Evolutionary conservation across 352 stramenopile species (phyloP).

Genomic region (Pythium sp.): DNA sequence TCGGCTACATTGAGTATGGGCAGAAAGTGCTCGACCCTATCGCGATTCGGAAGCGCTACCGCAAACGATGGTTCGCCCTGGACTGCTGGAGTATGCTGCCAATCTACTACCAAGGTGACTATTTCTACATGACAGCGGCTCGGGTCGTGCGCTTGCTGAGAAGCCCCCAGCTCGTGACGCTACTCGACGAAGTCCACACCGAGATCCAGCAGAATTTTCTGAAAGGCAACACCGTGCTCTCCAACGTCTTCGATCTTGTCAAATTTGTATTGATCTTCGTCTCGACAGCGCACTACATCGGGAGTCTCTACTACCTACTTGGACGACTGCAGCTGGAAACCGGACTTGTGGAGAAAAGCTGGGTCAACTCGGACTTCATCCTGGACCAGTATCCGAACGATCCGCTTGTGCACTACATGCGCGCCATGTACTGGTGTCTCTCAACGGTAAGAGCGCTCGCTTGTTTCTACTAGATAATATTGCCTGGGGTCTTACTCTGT

Average conservation of each 20-base stretch:
- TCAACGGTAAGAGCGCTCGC: conserved; percentile 34
- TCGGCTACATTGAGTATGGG: conserved; percentile 41
- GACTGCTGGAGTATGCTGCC: conserved; percentile 49
- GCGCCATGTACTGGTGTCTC: conserved; percentile 77
- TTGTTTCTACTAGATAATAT: neutral
- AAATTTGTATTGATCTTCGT: conserved; percentile 65
- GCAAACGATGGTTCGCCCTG: conserved; percentile 24
- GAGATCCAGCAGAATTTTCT: conserved; percentile 56
- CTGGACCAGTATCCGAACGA: conserved; percentile 49
- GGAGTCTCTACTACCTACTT: conserved; percentile 49
- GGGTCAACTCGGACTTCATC: conserved; percentile 56
- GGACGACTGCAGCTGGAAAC: conserved; percentile 37
- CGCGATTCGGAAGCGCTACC: conserved; percentile 35
- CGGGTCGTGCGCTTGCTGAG: conserved; percentile 42
- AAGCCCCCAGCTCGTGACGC: conserved; percentile 34
- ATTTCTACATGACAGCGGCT: conserved; percentile 35
- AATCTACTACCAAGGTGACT: conserved; percentile 34
- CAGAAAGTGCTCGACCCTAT: conserved; percentile 37
- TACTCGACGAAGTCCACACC: conserved; percentile 41
- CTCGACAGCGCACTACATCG: conserved; percentile 49
- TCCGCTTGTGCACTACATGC: conserved; percentile 59
- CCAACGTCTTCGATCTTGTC: conserved; percentile 45
- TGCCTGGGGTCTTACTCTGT: neutral
- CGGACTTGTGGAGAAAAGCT: conserved; percentile 36
- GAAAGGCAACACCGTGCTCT: conserved; percentile 33